phyloP scores from a whole-genome alignment of 176 grass and related monocot species.

The Musa troglodytarum region DNA sequence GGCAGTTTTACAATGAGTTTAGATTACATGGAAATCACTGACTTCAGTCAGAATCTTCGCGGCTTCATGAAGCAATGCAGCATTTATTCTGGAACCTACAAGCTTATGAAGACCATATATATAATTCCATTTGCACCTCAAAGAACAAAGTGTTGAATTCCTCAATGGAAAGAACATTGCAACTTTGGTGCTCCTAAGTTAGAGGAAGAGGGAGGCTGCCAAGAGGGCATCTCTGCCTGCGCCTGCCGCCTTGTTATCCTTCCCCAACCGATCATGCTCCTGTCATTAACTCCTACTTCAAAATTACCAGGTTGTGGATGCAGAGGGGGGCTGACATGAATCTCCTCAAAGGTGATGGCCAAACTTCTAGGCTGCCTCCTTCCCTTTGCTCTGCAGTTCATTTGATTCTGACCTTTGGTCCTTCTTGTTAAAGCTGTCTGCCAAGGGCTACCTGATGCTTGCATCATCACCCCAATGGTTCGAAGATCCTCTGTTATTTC shows the following conservation, averaged over 20 bases:
- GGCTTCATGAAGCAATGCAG: background rate
- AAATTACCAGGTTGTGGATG: constrained; percentile 18
- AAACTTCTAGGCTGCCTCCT: constrained; percentile 23
- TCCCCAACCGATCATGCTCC: constrained; percentile 44
- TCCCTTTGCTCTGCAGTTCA: constrained; percentile 10
- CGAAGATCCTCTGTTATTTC: constrained; percentile 52
- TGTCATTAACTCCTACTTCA: constrained; percentile 24
- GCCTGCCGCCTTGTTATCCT: constrained; percentile 54
- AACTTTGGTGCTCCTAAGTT: constrained; percentile 11
- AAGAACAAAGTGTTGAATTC: background rate
- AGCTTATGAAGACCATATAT: background rate
- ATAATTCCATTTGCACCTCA: background rate
- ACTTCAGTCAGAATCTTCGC: background rate
- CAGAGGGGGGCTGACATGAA: background rate
- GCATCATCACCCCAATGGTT: constrained; percentile 32
- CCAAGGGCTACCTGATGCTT: constrained; percentile 2
- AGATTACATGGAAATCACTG: background rate
- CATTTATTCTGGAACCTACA: background rate
- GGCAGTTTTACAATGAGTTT: background rate
- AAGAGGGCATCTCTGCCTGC: constrained; percentile 36
- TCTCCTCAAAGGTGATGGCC: constrained; percentile 17
- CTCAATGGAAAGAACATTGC: background rate
- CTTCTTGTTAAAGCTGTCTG: background rate
- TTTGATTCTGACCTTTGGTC: constrained; percentile 18
- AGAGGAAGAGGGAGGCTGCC: constrained; percentile 29